Base-by-base conservation (phyloP, 202 grass and related monocot species). In the Zoysia matrella region DNA sequence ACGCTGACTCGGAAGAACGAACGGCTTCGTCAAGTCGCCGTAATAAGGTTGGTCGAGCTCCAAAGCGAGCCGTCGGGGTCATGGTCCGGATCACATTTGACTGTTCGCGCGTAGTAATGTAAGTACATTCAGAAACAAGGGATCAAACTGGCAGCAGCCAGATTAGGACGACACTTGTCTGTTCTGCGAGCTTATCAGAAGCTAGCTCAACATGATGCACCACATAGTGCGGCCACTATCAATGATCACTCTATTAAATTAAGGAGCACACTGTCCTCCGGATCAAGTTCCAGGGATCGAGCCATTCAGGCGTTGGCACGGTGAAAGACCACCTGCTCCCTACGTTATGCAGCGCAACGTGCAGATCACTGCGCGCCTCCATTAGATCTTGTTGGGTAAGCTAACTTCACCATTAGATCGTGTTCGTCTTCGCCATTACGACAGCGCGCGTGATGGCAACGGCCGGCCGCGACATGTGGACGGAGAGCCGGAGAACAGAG, bases 351-450 rank as follows among this genome's bases (percentile, higher is more conserved):
- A 11, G 15, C 43, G 18, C 50, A 52, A 43, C 80, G 62, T 30
- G 60, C 11, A 0, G 3, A 13, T 22, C 41, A 18, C 13, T 7
- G 47, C 6, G 61, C 2, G 47, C 18, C 48, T 57, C 41, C 50
- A 72, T 72, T 72, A 13, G 61, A 75, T 75, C 63, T 47, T 30
- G 77, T 5, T 75, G 52, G 63, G 58, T 78, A 52, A 80, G 76
- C 45, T 60, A 80, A 5, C 75, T 57, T 60, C 1, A 56, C 11
- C 57, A 79, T 48, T 30, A 30, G 22, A 30, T 30, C 22, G n/a
- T 30, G 22, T 30, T 30, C 22, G 22, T 30, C 22, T 30, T 30
- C 22, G 22, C 22, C 22, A 30, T 30, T 30, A 30, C 22, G 22
- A 30, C 22, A 30, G 22, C 22, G 22, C 22, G 65, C 67, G 48